These are phyloP conservation scores for Epicoccum sorghinum DNA, from an alignment of 2,329 filamentous ascomycete species.

Conservation along the genomic window DNA sequence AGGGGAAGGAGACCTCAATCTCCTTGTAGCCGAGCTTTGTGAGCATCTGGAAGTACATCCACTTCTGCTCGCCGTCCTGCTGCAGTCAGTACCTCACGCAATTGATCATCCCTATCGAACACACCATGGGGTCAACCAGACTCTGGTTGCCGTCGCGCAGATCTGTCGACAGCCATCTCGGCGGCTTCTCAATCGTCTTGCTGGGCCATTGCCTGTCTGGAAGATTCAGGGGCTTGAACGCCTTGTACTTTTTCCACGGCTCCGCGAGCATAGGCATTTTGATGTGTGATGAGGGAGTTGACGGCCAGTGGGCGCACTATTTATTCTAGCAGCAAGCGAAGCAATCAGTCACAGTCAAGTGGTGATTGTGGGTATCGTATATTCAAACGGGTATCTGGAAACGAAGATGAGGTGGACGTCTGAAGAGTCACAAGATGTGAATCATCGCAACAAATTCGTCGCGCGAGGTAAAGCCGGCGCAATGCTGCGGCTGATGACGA, in stretches of 20 bases:
- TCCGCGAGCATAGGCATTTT: constrained; percentile 67
- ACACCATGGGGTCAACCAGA: constrained; percentile 88
- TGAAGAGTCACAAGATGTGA: constrained; percentile 13
- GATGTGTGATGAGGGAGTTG: not conserved
- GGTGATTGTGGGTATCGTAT: constrained; percentile 5
- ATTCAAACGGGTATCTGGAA: not conserved
- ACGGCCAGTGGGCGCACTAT: not conserved
- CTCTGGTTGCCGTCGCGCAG: constrained; percentile 94
- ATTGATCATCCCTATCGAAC: constrained; percentile 24
- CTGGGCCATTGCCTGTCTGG: constrained; percentile 82
- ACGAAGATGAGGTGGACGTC: not conserved
- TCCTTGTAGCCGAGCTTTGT: constrained; percentile 94
- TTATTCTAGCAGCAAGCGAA: not conserved
- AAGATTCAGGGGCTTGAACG: constrained; percentile 69
- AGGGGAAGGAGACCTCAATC: constrained; percentile 95
- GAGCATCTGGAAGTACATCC: constrained; percentile 93
- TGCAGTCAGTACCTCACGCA: constrained; percentile 15
- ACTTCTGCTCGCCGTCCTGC: constrained; percentile 93
- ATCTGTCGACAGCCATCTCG: constrained; percentile 89
- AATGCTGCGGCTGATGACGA: constrained; percentile 16
- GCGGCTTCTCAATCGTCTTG: constrained; percentile 81
- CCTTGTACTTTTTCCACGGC: constrained; percentile 77
- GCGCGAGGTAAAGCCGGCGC: constrained; percentile 14
- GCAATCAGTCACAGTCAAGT: constrained; percentile 9
- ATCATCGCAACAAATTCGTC: constrained; percentile 12